Evolutionary conservation across 2,329 filamentous ascomycete species (phyloP).

Genomic region (Fusarium guadeloupense): DNA sequence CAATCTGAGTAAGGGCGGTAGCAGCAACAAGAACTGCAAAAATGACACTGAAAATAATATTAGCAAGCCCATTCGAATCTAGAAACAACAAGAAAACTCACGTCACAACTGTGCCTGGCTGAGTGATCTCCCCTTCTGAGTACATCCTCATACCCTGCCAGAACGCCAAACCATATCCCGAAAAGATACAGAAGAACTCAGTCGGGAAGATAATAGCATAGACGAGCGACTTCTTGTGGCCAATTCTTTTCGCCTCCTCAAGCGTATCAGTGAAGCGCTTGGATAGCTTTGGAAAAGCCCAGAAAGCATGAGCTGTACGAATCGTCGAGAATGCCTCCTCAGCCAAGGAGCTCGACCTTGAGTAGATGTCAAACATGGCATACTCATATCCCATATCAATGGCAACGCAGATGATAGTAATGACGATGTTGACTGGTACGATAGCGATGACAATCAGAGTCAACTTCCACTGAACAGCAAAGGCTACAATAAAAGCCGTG

Average conservation of each 20-base stretch:
- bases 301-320: constrained; percentile 61
- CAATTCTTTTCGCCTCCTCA: constrained; percentile 51
- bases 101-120: constrained; percentile 59
- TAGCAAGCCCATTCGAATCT: not conserved
- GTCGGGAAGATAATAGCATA: constrained; percentile 55
- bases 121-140: constrained; percentile 53
- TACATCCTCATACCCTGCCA: constrained; percentile 62
- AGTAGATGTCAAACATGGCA: constrained; percentile 55
- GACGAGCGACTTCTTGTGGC: constrained; percentile 55
- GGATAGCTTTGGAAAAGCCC: constrained; percentile 55
- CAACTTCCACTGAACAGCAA: constrained; percentile 54
- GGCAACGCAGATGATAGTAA: constrained; percentile 50
- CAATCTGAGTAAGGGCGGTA: constrained; percentile 57
- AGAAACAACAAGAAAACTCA: constrained; percentile 35
- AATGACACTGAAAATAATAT: constrained; percentile 50
- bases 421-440: constrained; percentile 54
- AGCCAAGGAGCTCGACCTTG: constrained; percentile 55
- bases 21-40: constrained; percentile 59
- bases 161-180: constrained; percentile 59
- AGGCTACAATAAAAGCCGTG: constrained; percentile 53
- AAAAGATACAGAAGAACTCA: constrained; percentile 59
- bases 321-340: constrained; percentile 61
- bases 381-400: constrained; percentile 55
- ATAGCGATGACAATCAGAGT: constrained; percentile 57
- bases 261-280: constrained; percentile 55